These are phyloP conservation scores for Pythium brassicae DNA, from an alignment of 352 stramenopile genomes.

Conservation along the genomic window DNA sequence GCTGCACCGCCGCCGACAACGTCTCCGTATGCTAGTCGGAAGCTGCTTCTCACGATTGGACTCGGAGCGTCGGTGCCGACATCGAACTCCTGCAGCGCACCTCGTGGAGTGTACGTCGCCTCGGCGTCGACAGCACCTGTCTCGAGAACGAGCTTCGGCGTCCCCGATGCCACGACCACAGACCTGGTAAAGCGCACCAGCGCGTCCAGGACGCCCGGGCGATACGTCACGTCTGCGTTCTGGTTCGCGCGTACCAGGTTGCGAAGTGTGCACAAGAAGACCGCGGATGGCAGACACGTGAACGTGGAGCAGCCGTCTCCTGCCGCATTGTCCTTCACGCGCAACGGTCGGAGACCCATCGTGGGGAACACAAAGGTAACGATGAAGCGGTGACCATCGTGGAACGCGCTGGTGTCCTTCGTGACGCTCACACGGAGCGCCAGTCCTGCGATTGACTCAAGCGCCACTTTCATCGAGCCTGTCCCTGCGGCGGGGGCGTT, in stretches of 20 bases:
- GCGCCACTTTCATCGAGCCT: slow-evolving; percentile 27
- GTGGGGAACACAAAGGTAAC: slow-evolving; percentile 53
- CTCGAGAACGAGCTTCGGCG: slow-evolving; percentile 34
- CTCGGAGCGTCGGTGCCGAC: slow-evolving; percentile 48
- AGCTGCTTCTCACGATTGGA: slow-evolving; percentile 31
- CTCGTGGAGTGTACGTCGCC: slow-evolving; percentile 39
- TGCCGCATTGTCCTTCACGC: slow-evolving; percentile 15
- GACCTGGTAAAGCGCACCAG: slow-evolving; percentile 48
- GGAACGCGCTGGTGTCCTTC: slow-evolving; percentile 34
- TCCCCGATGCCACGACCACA: slow-evolving; percentile 28
- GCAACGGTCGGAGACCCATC: slow-evolving; percentile 36
- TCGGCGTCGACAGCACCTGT: slow-evolving; percentile 24
- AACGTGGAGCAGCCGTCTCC: slow-evolving; percentile 27
- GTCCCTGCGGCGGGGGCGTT: slow-evolving; percentile 30
- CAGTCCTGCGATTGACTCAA: slow-evolving; percentile 40
- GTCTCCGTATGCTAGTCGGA: slow-evolving; percentile 60
- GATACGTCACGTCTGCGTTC: slow-evolving; percentile 33
- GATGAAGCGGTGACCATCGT: slow-evolving; percentile 41
- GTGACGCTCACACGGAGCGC: slow-evolving; percentile 32
- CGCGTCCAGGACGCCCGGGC: slow-evolving; percentile 40
- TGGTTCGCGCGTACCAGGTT: slow-evolving; percentile 39
- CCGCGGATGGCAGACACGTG: slow-evolving; percentile 17
- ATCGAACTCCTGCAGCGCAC: slow-evolving; percentile 53
- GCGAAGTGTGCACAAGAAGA: slow-evolving; percentile 25
- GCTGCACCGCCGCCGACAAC: slow-evolving; percentile 23